Conservation (phyloP, 1,139 yeast genomes). For the Scheffersomyces insectosa region DNA sequence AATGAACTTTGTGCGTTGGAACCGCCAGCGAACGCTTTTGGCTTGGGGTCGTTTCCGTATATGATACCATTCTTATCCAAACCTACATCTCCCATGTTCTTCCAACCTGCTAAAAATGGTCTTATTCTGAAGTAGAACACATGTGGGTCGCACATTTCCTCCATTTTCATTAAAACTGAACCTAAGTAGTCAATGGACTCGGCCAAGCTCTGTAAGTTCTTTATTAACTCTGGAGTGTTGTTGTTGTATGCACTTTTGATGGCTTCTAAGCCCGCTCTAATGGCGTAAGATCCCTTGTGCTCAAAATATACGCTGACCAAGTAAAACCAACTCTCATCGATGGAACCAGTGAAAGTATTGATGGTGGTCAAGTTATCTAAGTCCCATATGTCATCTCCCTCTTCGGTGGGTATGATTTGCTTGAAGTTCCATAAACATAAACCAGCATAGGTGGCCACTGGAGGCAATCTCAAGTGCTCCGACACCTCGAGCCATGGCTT, state of each 20-base stretch:
- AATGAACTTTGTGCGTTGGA: conserved; percentile 92
- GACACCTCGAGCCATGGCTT: conserved; percentile 65
- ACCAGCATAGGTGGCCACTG: conserved; percentile 85
- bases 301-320: conserved; percentile 87
- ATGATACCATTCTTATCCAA: conserved; percentile 70
- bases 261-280: conserved; percentile 62
- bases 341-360: conserved; percentile 84
- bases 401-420: conserved; percentile 52
- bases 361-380: conserved; percentile 76
- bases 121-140: conserved; percentile 82
- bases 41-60: conserved; percentile 66
- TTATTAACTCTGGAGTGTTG: conserved; percentile 39
- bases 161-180: conserved; percentile 77
- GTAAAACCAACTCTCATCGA: conserved; percentile 94
- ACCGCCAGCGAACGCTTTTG: conserved; percentile 78
- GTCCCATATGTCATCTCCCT: conserved; percentile 39
- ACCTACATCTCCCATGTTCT: conserved; percentile 87
- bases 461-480: conserved; percentile 70
- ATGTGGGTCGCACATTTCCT: conserved; percentile 94
- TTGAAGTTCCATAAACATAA: conserved; percentile 87
- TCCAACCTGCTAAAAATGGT: conserved; percentile 94
- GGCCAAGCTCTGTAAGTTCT: conserved; percentile 63
- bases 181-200: conserved; percentile 76
- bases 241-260: conserved; percentile 39
- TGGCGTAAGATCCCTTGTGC: conserved; percentile 70